phyloP scores from a whole-genome alignment of 352 stramenopile species.

The Globisporangium recalcitrans region DNA sequence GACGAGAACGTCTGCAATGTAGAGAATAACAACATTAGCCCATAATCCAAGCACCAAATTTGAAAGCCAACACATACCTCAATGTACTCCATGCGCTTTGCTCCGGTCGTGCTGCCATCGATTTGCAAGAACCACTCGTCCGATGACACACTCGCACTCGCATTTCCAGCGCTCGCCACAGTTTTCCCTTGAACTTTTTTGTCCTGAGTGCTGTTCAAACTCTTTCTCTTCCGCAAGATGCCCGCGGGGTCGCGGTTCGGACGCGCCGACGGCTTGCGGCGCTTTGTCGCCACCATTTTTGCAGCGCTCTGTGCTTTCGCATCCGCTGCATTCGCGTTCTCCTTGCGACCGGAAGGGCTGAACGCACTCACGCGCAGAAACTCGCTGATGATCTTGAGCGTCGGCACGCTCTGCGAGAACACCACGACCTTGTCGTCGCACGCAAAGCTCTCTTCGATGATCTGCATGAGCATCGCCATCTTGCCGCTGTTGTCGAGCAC shows the following conservation, averaged over 20 bases:
- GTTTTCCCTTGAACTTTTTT: constrained; percentile 1
- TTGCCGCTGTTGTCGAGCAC: constrained; percentile 75
- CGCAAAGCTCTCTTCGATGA: constrained; percentile 67
- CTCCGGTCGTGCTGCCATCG: constrained; percentile 62
- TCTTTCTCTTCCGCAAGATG: constrained; percentile 47
- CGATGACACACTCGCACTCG: constrained; percentile 1
- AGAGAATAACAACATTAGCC: neutral
- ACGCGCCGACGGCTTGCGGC: constrained; percentile 22
- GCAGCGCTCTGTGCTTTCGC: constrained; percentile 2
- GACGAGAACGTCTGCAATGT: constrained; percentile 54
- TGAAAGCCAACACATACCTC: constrained; percentile 29
- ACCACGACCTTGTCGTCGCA: constrained; percentile 83
- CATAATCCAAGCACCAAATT: neutral
- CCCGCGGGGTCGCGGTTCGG: constrained; percentile 52
- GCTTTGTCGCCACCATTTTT: constrained; percentile 32
- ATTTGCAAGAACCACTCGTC: constrained; percentile 81
- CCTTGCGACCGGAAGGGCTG: constrained; percentile 29
- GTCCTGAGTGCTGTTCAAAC: constrained; percentile 11
- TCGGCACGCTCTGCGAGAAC: constrained; percentile 86
- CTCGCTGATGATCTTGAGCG: constrained; percentile 68
- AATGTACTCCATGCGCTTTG: constrained; percentile 84
- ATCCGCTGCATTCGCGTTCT: constrained; percentile 18
- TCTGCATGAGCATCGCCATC: constrained; percentile 69
- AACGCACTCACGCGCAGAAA: constrained; percentile 61
- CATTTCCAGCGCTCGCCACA: neutral